These are phyloP conservation scores for Hypholoma fasciculare DNA, from an alignment of 768 basidiomycete species.

Conservation along the genomic window DNA sequence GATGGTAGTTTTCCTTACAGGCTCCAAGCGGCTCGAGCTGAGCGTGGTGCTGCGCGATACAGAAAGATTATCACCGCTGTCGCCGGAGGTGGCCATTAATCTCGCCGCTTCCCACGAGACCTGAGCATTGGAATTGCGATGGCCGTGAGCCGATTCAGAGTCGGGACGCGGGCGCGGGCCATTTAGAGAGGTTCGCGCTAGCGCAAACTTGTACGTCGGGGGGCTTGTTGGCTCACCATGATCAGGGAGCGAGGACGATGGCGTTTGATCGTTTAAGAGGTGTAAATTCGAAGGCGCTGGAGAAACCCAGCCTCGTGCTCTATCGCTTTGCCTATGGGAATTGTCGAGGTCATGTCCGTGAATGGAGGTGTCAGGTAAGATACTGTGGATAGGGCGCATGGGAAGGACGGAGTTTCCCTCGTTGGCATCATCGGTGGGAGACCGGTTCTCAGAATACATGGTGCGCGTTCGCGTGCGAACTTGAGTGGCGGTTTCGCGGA, in stretches of 20 bases:
- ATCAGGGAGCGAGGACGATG: not conserved
- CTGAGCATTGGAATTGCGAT: not conserved
- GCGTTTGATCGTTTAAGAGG: not conserved
- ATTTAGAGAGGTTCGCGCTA: not conserved
- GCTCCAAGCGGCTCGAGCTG: slow-evolving; percentile 7
- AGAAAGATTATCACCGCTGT: not conserved
- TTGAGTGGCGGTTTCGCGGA: not conserved
- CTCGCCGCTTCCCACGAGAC: slow-evolving; percentile 6
- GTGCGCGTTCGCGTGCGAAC: not conserved
- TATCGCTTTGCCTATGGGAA: not conserved
- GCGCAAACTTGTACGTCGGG: not conserved
- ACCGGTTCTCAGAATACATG: not conserved
- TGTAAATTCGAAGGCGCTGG: slow-evolving; percentile 7
- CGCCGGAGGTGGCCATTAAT: not conserved
- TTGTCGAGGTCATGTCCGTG: slow-evolving; percentile 5
- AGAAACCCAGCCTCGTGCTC: slow-evolving; percentile 6
- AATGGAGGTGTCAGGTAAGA: slow-evolving; percentile 6
- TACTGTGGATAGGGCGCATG: slow-evolving; percentile 8
- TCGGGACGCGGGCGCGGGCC: not conserved
- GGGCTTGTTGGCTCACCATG: not conserved
- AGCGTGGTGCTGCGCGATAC: slow-evolving; percentile 8
- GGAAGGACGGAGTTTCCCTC: slow-evolving; percentile 1
- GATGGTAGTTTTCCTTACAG: not conserved
- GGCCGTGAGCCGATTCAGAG: not conserved
- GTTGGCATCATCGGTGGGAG: not conserved